A percentile compares a stretch with the other conserved stretches of the same genome.
Conservation (phyloP, 306 rosid species). For the Cucurbita argyrosperma region DNA sequence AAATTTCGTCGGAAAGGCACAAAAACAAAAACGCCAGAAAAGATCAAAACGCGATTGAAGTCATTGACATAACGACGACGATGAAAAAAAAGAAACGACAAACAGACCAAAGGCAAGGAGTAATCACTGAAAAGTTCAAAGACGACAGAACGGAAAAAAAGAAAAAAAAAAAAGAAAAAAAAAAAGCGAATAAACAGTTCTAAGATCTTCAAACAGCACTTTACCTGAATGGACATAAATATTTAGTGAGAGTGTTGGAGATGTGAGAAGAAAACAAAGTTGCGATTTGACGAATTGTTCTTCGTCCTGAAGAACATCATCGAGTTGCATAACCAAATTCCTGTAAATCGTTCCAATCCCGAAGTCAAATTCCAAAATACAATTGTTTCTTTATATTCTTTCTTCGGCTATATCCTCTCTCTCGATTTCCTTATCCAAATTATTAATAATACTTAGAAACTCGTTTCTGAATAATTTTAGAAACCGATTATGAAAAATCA, state of each 20-base stretch:
- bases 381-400: not conserved
- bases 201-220: not conserved
- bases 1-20: not conserved
- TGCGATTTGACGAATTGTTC: not conserved
- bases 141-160: not conserved
- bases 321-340: not conserved
- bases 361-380: not conserved
- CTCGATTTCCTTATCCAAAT: not conserved
- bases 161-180: too few species aligned
- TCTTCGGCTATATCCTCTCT: too few species aligned
- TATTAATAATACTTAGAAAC: not conserved
- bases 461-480: not conserved
- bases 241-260: not conserved
- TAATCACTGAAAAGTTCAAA: not conserved
- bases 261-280: not conserved
- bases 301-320: not conserved
- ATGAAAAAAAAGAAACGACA: not conserved
- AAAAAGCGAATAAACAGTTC: not conserved
- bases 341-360: not conserved
- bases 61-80: not conserved
- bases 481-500: not conserved
- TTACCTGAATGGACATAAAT: not conserved
- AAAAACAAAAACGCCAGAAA: not conserved
- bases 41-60: not conserved
- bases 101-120: constrained; percentile 4